Evolutionary conservation across 257 asterid species (phyloP), one percentile per base, ranked within the genome.

Genomic region (Orobanche coerulescens): DNA sequence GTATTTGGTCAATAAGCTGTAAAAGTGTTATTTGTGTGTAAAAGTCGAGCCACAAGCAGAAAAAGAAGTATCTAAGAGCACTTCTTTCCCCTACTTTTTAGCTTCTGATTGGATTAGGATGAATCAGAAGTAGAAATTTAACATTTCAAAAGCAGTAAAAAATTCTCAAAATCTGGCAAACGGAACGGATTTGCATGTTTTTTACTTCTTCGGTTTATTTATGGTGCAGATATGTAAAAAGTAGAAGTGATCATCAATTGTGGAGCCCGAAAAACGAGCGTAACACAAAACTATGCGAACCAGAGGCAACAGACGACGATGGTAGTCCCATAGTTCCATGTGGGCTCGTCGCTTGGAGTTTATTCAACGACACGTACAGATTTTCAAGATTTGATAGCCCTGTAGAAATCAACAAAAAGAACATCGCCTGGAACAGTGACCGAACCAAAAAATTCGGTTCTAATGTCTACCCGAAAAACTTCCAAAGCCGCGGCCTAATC

Each of bases 341-440:
- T 70, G 97, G 97, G 12, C 90, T 90, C 16, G 74, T 90, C 2
- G 97, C 97, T 28, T 90, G 97, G 97, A 90, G 95, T 64, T 72
- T 90, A 37, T 90, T 87, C 75, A 90, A 90, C 8, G 97, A 90
- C 55, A 81, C 97, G 0, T 90, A 79, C 58, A 37, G 31, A 2
- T 58, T 90, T 54, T 76, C 83, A 3, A 63, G 68, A 26, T 69
- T 72, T 0, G 53, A 66, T 58, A 67, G 34, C 30, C 58, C 66
- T 14, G 0, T 90, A 44, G 37, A 74, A 20, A 72, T 90, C 52
- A 80, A 80, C 76, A 87, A 81, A 76, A 81, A 69, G 69, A 73
- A 73, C 59, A 90, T 90, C 6, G 78, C 97, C 0, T 87, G 96
- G 97, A 48, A 23, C 34, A 83, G 95, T n/a, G 95, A 90, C 13